phyloP scores from a whole-genome alignment of 2,329 filamentous ascomycete genomes.

The Fusarium dlaminii region DNA sequence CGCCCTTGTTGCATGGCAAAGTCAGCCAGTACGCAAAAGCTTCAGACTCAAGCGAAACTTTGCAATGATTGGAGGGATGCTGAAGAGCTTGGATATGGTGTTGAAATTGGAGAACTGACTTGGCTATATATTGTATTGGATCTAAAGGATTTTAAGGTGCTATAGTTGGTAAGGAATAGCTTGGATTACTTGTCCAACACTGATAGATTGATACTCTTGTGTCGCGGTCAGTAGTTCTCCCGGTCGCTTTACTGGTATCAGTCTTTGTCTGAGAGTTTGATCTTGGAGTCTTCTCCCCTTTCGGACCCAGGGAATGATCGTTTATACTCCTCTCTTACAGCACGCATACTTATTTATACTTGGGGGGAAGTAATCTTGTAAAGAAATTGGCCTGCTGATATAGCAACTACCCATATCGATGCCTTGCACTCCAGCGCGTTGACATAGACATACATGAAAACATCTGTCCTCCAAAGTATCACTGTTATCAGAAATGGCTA shows the following conservation, averaged over 20 bases:
- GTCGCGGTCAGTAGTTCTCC: neutral
- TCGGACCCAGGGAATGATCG: neutral
- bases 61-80: neutral
- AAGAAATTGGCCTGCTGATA: neutral
- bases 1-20: neutral
- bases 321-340: neutral
- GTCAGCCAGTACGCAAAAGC: neutral
- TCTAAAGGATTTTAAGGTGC: neutral
- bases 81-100: neutral
- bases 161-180: no score
- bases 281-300: neutral
- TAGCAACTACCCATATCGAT: no score
- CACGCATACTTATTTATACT: accelerated
- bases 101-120: neutral
- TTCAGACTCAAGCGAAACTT: neutral
- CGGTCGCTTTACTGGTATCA: neutral
- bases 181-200: neutral
- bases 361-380: neutral
- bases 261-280: neutral
- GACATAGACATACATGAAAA: neutral
- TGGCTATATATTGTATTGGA: neutral
- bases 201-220: neutral
- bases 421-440: neutral
- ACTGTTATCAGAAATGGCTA: neutral
- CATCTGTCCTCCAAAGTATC: neutral